phyloP scores from a whole-genome alignment of 1,284 basidiomycete species.

The Cryptococcus sp. region DNA sequence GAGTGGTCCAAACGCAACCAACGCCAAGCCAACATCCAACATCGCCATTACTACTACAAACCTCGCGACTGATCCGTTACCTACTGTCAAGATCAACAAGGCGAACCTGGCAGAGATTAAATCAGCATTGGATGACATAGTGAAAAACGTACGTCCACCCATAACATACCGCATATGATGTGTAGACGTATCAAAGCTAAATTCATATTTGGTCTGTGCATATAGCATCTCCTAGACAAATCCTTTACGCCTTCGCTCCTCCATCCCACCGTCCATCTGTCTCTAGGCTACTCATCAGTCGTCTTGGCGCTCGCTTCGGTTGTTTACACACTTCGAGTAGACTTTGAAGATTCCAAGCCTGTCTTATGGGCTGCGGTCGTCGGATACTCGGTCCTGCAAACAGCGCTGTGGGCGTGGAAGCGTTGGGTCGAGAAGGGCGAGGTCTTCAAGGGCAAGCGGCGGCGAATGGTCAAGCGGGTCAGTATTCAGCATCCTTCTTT shows the following conservation, averaged over 20 bases:
- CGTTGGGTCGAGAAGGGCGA: slow-evolving; percentile 49
- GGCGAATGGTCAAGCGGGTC: slow-evolving; percentile 51
- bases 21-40: no score
- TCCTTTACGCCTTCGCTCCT: slow-evolving; percentile 80
- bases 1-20: no score
- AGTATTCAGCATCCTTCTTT: slow-evolving; percentile 9
- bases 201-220: background rate
- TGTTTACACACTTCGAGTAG: slow-evolving; percentile 76
- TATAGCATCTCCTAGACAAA: slow-evolving; percentile 72
- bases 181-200: background rate
- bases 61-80: slow-evolving; percentile 45
- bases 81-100: slow-evolving; percentile 75
- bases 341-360: slow-evolving; percentile 82
- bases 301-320: slow-evolving; percentile 76
- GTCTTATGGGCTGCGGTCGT: slow-evolving; percentile 75
- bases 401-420: slow-evolving; percentile 47
- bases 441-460: slow-evolving; percentile 49
- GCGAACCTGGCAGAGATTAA: slow-evolving; percentile 78
- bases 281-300: slow-evolving; percentile 78
- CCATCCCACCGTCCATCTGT: slow-evolving; percentile 82
- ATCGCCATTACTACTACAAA: background rate
- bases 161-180: background rate
- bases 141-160: slow-evolving; percentile 71
- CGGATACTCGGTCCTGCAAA: slow-evolving; percentile 41
- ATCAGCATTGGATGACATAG: slow-evolving; percentile 82